Evolutionary conservation across 2,329 filamentous ascomycete genomes (phyloP).

Genomic region (Sclerotinia trifoliorum): DNA sequence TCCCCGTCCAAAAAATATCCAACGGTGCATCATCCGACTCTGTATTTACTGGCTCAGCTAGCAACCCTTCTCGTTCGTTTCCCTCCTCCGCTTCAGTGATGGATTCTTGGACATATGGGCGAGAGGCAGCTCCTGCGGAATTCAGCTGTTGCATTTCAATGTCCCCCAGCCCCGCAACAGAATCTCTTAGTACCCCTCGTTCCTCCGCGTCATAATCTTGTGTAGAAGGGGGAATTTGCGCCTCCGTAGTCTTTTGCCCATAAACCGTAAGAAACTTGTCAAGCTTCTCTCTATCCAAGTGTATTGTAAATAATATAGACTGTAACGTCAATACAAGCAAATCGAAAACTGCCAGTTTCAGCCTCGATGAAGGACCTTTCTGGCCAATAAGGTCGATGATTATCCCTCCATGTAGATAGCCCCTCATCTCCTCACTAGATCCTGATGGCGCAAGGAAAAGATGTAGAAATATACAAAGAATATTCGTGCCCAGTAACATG

Average conservation of each 20-base stretch:
- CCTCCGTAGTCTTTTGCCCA: constrained; percentile 16
- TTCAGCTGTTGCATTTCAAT: constrained; percentile 36
- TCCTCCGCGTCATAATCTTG: constrained; percentile 40
- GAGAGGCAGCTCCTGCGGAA: constrained; percentile 16
- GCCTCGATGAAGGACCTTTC: constrained; percentile 56
- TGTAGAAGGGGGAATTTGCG: constrained; percentile 16
- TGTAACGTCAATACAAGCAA: constrained; percentile 56
- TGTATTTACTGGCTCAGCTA: constrained; percentile 27
- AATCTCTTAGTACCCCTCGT: constrained; percentile 36
- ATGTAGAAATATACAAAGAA: constrained; percentile 61
- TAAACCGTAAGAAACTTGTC: constrained; percentile 38
- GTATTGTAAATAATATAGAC: constrained; percentile 62
- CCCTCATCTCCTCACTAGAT: constrained; percentile 60
- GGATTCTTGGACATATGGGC: background rate
- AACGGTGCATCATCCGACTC: constrained; percentile 34
- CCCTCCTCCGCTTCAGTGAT: constrained; percentile 5
- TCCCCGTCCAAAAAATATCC: constrained; percentile 40
- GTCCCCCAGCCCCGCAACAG: constrained; percentile 29
- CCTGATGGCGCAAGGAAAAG: constrained; percentile 53
- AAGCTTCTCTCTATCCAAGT: constrained; percentile 58
- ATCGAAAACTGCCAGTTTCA: constrained; percentile 57
- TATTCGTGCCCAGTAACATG: constrained; percentile 57
- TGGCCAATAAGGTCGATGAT: constrained; percentile 69
- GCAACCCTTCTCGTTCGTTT: constrained; percentile 28
- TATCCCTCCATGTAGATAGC: constrained; percentile 66